Evolutionary conservation across 805 yeast genomes (phyloP), one percentile per base, ranked within the genome.

Genomic region (Wickerhamiella siamensis): DNA sequence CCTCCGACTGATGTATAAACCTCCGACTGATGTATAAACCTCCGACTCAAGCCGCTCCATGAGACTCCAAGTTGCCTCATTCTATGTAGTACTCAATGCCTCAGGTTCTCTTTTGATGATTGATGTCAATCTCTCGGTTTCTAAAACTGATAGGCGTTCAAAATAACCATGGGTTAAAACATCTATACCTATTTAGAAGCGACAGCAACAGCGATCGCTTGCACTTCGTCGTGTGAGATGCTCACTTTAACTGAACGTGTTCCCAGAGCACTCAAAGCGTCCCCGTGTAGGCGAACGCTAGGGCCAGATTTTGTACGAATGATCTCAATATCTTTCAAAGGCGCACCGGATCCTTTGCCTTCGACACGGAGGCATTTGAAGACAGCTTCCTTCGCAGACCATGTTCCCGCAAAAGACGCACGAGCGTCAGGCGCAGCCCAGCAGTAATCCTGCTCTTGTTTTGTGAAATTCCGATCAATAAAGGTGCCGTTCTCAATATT

Each of bases 311-410:
- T 76, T 31, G 65, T 61, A 55, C 88, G 79, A 22, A 67, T 54
- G 54, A 91, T 83, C 67, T 88, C 97, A 63, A 91, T 93, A 46
- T 84, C 95, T 60, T 72, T 75, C 66, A 91, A 72, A 27, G 94
- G 70, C 31, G 98, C 97, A 47, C 97, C 98, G 14, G 88, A 95
- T 46, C 99, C 99, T 59, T 77, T 74, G 37, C 94, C 77, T 57
- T 74, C 72, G 48, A 83, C 94, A 47, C 91, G 87, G 57, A 91
- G 70, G 16, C 95, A 83, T 69, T 91, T 91, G 78, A 91, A 91
- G 29, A 87, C 96, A 34, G 99, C 98, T 68, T 91, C 99, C 67
- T 91, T 91, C 36, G 98, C 98, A 24, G 95, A 83, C 99, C 99
- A 91, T 35, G 94, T 81, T 38, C 99, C 99, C 21, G 98, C 86